Evolutionary conservation across 495 filamentous ascomycete genomes (phyloP), one percentile per base, ranked within the genome.

Genomic region (Cryomyces antarcticus): DNA sequence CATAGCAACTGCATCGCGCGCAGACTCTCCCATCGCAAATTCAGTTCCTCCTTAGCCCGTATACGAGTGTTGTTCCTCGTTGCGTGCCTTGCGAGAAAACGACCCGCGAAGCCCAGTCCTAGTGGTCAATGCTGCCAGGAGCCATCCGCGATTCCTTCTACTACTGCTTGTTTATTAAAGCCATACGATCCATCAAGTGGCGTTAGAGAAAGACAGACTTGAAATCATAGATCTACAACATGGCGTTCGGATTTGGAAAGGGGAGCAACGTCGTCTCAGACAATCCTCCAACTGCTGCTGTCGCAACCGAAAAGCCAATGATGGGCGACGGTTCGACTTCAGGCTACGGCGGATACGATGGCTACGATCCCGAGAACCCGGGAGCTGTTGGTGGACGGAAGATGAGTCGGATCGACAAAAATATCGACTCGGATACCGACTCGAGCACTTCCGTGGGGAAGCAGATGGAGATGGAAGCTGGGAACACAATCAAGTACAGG

Each of bases 401-500:
- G 40, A 49, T 50, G 54, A 59, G 49, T 45, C 46, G 57, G 17
- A 53, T 56, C 45, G 54, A 55, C 34, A 42, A 44, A 30, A 42
- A 46, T 1, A 17, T 41, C 35, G 61, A 64, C 37, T 59, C 59
- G 3, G 58, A 62, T 33, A 59, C 49, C 30, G 61, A 65, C 29
- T 50, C 60, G 31, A 63, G 55, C 39, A 61, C 68, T 48, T 48
- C 57, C 35, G 62, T 89, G 11, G 74, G 72, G 37, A 76, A 77
- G 61, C 84, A 92, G 61, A 70, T 83, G 45, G 81, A 78, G 40
- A 49, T 81, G 49, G 84, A 93, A 56, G 70, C 75, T n/a, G 72
- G 68, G 33, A 75, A 78, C 60, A 71, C 75, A 12, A 88, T 93
- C 63, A 76, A 87, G 60, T 93, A 93, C 54, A 68, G 82, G 28